Evolutionary conservation across 306 rosid species (phyloP), one percentile per base, ranked within the genome.

Genomic region (Dalbergia oliveri): DNA sequence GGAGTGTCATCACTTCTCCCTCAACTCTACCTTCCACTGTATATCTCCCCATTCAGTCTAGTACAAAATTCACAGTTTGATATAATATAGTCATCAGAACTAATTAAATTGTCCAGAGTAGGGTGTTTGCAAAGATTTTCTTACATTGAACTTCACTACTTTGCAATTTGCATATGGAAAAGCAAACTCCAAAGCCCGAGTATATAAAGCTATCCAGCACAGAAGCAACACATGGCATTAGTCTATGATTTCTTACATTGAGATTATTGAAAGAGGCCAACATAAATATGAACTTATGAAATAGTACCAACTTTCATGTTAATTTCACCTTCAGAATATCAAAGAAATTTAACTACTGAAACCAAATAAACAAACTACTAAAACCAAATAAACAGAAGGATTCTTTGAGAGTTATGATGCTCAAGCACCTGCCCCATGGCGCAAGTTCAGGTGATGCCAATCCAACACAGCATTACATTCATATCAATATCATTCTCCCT

Each of bases 361-460:
- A 26, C n/a, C n/a, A n/a, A n/a, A n/a, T n/a, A n/a, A n/a, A n/a
- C n/a, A n/a, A n/a, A n/a, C n/a, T n/a, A n/a, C n/a, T n/a, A n/a
- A n/a, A n/a, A n/a, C 31, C 31, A 26, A 26, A 26, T 26, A 26
- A 26, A 26, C 31, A 26, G 31, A 26, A 64, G 65, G 61, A 26
- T 56, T 56, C 31, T 67, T 45, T 58, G 64, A n/a, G 45, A 69
- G 71, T 44, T 66, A 60, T 67, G 31, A 72, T 31, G 35, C 6
- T 26, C 7, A 37, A 37, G 7, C 72, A 95, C 98, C 93, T 84
- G 99, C 88, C 18, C 99, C 94, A 10, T 11, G 86, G 44, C 97
- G 97, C 87, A 95, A 85, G 67, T 95, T 90, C 59, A 85, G 79
- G 81, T 95, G 99, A 73, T 95, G 92, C 99, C 98, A 95, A 86